These are phyloP conservation scores for Eucalyptus pumila DNA, from an alignment of 345 rosid species.

Conservation along the genomic window DNA sequence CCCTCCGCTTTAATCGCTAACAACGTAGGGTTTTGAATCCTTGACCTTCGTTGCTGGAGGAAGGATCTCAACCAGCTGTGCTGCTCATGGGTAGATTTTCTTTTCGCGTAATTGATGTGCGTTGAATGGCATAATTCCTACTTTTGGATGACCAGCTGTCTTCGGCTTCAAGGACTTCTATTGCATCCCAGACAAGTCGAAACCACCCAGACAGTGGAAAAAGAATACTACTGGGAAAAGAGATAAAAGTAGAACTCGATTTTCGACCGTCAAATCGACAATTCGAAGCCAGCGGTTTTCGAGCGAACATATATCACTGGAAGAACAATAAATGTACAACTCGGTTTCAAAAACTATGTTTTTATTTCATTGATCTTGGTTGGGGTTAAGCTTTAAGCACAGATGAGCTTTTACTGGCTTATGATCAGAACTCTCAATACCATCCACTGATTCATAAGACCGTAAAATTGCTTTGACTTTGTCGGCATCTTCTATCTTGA, in stretches of 20 bases:
- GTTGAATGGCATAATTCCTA: too few species aligned
- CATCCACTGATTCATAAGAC: constrained; percentile 22
- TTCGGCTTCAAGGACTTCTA: too few species aligned
- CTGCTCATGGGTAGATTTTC: too few species aligned
- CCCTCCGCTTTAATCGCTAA: too few species aligned
- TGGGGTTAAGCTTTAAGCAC: constrained; percentile 1
- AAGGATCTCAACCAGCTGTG: too few species aligned
- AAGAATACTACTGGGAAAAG: neutral
- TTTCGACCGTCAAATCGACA: neutral
- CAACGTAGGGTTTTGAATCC: too few species aligned
- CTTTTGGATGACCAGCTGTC: too few species aligned
- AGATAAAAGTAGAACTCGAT: neutral
- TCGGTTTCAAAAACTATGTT: neutral
- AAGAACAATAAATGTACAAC: neutral
- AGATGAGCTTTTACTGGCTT: constrained; percentile 36
- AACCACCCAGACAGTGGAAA: too few species aligned
- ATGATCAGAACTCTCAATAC: constrained; percentile 27
- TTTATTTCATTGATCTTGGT: neutral
- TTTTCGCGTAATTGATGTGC: too few species aligned
- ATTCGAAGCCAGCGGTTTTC: neutral
- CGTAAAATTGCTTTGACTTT: constrained; percentile 7
- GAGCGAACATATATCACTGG: neutral
- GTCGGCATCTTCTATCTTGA: constrained; percentile 13
- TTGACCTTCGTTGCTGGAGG: too few species aligned
- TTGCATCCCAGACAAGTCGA: too few species aligned